Percentiles rank a stretch among this genome's conserved stretches.
Conservation (phyloP, 495 filamentous ascomycete genomes). For the Lepraria neglecta region DNA sequence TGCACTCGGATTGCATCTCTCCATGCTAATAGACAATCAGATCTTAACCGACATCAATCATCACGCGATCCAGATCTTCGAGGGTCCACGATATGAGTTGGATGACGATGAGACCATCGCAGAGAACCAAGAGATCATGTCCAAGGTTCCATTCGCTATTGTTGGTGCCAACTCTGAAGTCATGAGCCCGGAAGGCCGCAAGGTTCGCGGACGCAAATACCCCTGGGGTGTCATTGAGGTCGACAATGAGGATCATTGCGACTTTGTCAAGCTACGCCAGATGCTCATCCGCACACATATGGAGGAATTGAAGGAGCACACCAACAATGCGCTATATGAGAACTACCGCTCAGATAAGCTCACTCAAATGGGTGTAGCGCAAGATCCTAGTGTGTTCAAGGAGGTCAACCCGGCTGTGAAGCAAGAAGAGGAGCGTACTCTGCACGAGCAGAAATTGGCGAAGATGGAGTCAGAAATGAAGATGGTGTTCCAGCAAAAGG, state of each 20-base stretch:
- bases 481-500: slow-evolving; percentile 99
- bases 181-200: slow-evolving; percentile 82
- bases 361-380: slow-evolving; percentile 92
- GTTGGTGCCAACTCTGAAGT: slow-evolving; percentile 95
- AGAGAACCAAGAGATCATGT: slow-evolving; percentile 99
- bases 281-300: slow-evolving; percentile 99
- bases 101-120: slow-evolving; percentile 99
- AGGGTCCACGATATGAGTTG: slow-evolving; percentile 95
- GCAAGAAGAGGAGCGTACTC: slow-evolving; percentile 95
- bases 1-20: slow-evolving; percentile 1
- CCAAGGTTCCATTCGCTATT: slow-evolving; percentile 97
- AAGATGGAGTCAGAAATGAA: slow-evolving; percentile 99
- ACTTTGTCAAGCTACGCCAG: slow-evolving; percentile 98
- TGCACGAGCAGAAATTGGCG: slow-evolving; percentile 98
- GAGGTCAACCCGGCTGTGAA: slow-evolving; percentile 99
- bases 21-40: slow-evolving; percentile 40
- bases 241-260: slow-evolving; percentile 99
- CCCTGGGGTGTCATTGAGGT: slow-evolving; percentile 99
- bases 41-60: slow-evolving; percentile 95
- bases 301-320: slow-evolving; percentile 99
- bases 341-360: slow-evolving; percentile 99
- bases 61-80: slow-evolving; percentile 97
- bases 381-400: slow-evolving; percentile 99
- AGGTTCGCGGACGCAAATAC: slow-evolving; percentile 92
- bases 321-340: slow-evolving; percentile 97